Evolutionary conservation across 2,329 filamentous ascomycete genomes (phyloP).

Genomic region (Aspergillus quadricinctus): DNA sequence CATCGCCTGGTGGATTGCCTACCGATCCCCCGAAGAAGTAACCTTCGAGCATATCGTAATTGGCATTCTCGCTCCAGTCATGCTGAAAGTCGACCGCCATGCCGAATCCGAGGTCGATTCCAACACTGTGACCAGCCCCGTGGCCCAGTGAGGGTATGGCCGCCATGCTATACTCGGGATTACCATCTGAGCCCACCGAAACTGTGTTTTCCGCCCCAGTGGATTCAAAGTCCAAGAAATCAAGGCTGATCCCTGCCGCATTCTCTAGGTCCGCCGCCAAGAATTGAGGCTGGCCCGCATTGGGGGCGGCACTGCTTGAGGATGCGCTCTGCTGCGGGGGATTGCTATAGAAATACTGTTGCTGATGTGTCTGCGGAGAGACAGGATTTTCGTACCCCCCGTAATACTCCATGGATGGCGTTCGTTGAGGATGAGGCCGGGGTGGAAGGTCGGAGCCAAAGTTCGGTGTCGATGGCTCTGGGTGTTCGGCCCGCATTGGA

Average conservation of each 20-base stretch:
- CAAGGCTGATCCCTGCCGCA: conserved; percentile 43
- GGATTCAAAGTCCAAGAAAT: conserved; percentile 52
- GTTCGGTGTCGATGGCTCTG: conserved; percentile 21
- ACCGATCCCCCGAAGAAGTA: conserved; percentile 52
- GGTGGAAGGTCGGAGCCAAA: conserved; percentile 20
- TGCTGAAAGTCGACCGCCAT: conserved; percentile 44
- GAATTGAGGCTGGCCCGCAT: conserved; percentile 22
- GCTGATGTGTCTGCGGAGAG: conserved; percentile 27
- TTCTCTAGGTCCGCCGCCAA: conserved; percentile 19
- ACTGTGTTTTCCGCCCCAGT: conserved; percentile 26
- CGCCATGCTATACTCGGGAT: conserved; percentile 25
- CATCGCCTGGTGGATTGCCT: conserved; percentile 21
- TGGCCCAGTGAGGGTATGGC: conserved; percentile 27
- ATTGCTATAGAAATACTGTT: conserved; percentile 30
- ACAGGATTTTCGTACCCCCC: conserved; percentile 33
- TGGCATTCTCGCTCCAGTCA: conserved; percentile 46
- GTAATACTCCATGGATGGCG: conserved; percentile 30
- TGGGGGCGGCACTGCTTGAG: conserved; percentile 22
- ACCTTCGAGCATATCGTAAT: conserved; percentile 51
- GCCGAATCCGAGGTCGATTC: conserved; percentile 43
- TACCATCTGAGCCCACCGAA: conserved; percentile 24
- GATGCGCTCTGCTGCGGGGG: conserved; percentile 34
- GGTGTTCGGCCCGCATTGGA: conserved; percentile 18
- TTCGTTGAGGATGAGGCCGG: conserved; percentile 23
- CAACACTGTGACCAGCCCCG: conserved; percentile 35